Evolutionary conservation across 1,284 basidiomycete genomes (phyloP), one percentile per base, ranked within the genome.

Genomic region (Irpex lacteus): DNA sequence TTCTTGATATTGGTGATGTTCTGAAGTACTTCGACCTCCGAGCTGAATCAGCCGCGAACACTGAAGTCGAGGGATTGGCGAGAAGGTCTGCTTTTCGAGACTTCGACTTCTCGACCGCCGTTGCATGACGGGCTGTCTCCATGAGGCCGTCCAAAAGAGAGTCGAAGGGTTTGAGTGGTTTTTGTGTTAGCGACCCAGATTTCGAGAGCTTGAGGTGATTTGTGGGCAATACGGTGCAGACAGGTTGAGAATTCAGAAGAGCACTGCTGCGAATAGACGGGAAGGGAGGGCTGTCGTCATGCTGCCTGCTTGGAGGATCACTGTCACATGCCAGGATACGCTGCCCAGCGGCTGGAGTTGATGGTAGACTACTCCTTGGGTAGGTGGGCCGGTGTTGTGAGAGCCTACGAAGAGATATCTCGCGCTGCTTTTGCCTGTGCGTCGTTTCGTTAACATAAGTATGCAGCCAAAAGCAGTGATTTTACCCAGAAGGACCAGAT

Each of bases 41-140:
- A n/a, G 52, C 52, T 2, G 2, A 9, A 9, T 13, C 52, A n/a
- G 52, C 9, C 52, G 52, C 26, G 4, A 4, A 3, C 26, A 26
- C 26, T 2, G 8, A 44, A 44, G 40, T 5, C 15, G 5, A 9
- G 4, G 40, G 4, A 2, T 56, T 36, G 9, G 19, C 9, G 32
- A 2, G 54, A 34, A 15, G 11, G 34, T 18, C n/a, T 32, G 21
- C n/a, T 9, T 11, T 15, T 36, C 34, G 54, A 36, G 21, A 56
- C n/a, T 21, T 13, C 8, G 21, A 15, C 19, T 56, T 56, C 11
- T 56, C 54, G 26, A 56, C 56, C 49, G 61, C 61, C 1, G 68
- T 68, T 3, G 69, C 68, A 36, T 60, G 59, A 18, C 66, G 65
- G 5, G 68, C 66, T 26, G 66, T 67, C 49, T 69, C 68, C 40